A percentile compares a stretch with the other conserved stretches of the same genome.
phyloP scores from a whole-genome alignment of 805 yeast species.

The Kockiozyma suomiensis region DNA sequence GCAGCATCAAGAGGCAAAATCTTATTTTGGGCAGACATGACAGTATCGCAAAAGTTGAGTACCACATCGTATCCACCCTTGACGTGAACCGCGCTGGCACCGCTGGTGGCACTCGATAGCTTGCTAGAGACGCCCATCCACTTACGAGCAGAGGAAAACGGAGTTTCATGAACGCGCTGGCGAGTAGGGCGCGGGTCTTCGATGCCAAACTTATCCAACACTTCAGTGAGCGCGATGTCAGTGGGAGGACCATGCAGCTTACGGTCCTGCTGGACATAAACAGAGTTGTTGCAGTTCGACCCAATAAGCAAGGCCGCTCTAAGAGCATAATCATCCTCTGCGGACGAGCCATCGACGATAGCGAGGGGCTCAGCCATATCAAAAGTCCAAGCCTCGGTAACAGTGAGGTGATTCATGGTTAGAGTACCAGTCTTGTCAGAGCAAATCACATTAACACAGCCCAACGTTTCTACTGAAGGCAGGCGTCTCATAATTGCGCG shows the following conservation, averaged over 20 bases:
- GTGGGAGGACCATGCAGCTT: constrained; percentile 76
- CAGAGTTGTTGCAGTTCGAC: constrained; percentile 42
- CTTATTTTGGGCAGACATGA: constrained; percentile 63
- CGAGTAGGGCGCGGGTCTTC: constrained; percentile 67
- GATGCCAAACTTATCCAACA: constrained; percentile 67
- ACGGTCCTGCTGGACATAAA: constrained; percentile 22
- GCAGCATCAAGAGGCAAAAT: constrained; percentile 59
- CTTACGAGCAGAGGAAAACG: constrained; percentile 46
- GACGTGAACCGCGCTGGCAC: constrained; percentile 53
- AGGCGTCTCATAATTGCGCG: constrained; percentile 92
- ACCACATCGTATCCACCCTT: constrained; percentile 92
- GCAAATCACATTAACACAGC: constrained; percentile 86
- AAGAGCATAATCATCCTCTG: constrained; percentile 56
- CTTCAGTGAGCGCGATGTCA: constrained; percentile 86
- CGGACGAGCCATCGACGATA: constrained; percentile 11
- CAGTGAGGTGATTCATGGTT: constrained; percentile 78
- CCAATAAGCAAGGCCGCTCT: constrained; percentile 68
- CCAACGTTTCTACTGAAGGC: constrained; percentile 94
- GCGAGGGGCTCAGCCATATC: constrained; percentile 44
- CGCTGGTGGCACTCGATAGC: constrained; percentile 60
- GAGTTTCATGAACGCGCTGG: constrained; percentile 56
- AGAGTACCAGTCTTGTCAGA: constrained; percentile 84
- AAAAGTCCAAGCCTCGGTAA: constrained; percentile 68
- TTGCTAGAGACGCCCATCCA: constrained; percentile 79
- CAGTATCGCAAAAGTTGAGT: constrained; percentile 48